Evolutionary conservation across 2,329 filamentous ascomycete species (phyloP), one percentile per base, ranked within the genome.

Genomic region (Fusarium chlamydosporum): DNA sequence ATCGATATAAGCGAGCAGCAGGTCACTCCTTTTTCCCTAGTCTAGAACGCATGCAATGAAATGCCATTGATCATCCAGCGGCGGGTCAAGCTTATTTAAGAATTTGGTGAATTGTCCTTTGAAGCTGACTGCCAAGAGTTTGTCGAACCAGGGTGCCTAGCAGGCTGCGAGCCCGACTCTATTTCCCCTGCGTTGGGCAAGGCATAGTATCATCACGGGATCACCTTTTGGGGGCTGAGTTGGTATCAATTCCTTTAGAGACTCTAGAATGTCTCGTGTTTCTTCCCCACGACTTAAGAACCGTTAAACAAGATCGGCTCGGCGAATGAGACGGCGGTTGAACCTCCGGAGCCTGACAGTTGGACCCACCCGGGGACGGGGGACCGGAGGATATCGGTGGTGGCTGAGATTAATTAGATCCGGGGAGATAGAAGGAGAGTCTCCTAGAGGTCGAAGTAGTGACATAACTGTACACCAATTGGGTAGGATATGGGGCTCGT

Each of bases 381-480:
- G 65, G 42, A 55, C 60, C 43, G 47, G 56, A 38, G 42, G 41
- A 41, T 23, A 58, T 46, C 62, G 65, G 58, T 33, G 68, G 71
- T 73, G 72, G 72, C 72, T 74, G 20, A 38, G 33, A 16, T 15
- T 23, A 23, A 38, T 16, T 64, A 63, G 70, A 61, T 72, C 70
- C 55, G 59, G 70, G 53, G 57, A 40, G 42, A 47, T 18, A 29
- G 31, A 55, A 47, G 27, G 20, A 18, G 10, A 16, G 31, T 29
- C 11, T 26, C 26, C 10, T n/a, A 11, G 16, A 43, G 23, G n/a
- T n/a, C 16, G n/a, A 43, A 43, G 41, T 46, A 46, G 61, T 20
- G 46, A 42, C 23, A 50, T 18, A 10, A 11, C n/a, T 50, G 47
- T 50, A 50, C 47, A 59, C 13, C 27, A 47, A 45, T 45, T 60